phyloP scores from a whole-genome alignment of 73 alveolate species.

The Tetrahymena elliotti region DNA sequence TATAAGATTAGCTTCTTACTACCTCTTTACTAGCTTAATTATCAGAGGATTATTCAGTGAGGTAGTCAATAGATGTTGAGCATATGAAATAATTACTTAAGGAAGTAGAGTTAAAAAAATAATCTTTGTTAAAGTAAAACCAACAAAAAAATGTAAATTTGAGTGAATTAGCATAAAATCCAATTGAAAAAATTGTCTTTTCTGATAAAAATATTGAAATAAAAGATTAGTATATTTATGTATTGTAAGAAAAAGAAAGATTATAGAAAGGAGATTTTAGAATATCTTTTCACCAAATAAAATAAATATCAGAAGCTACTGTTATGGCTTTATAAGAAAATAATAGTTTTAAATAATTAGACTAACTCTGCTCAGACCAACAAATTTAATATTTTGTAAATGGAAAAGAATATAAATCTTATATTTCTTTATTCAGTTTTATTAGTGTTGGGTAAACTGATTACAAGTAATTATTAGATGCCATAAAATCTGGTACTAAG shows the following conservation, averaged over 20 bases:
- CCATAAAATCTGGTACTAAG: not conserved
- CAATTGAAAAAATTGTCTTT: not conserved
- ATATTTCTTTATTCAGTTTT: not conserved
- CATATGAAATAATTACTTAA: not conserved
- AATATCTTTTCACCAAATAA: not conserved
- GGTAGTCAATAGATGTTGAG: not conserved
- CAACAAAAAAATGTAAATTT: not conserved
- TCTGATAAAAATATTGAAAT: not conserved
- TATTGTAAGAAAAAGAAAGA: not conserved
- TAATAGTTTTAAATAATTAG: not conserved
- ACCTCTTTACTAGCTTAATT: not conserved
- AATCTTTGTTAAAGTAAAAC: too few species aligned
- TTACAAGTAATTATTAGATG: too few species aligned
- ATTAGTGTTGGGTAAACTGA: not conserved
- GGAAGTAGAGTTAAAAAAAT: not conserved
- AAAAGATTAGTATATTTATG: too few species aligned
- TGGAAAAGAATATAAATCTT: too few species aligned
- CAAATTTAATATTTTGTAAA: too few species aligned
- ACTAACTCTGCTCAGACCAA: too few species aligned
- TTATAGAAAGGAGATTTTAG: not conserved
- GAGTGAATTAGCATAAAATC: not conserved
- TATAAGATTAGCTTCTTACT: not conserved
- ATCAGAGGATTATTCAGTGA: not conserved
- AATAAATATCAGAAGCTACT: not conserved
- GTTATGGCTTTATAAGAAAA: not conserved